Evolutionary conservation across 345 rosid species (phyloP), one percentile per base, ranked within the genome.

Genomic region (Rhodamnia argentea): DNA sequence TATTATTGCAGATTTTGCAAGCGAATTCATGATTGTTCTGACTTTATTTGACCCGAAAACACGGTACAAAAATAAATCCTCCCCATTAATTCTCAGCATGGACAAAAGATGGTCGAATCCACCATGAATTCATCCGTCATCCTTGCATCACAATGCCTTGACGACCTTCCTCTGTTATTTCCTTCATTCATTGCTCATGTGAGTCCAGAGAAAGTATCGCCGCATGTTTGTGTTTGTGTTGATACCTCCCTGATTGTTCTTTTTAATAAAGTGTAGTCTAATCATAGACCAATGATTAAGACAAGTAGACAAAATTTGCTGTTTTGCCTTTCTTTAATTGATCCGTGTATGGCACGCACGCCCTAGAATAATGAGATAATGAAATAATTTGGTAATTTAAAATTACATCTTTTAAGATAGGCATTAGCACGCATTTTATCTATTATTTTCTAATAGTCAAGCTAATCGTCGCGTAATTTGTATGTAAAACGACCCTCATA

Each of bases 391-490:
- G 78, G 18, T 64, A 32, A 32, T 32, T 37, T 8, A 16, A 40
- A 20, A 32, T 37, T 9, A 32, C 47, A 32, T 62, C 42, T 27
- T 8, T 24, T 32, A 64, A 64, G 44, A 4, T 64, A 37, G 44
- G 44, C 23, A 64, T 16, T 15, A 64, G 12, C 42, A 15, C 42
- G 9, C 13, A 2, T 64, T 64, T 64, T 32, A 16, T 64, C 3
- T 32, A 32, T 64, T 64, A 4, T 16, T 64, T 64, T 64, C 44
- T 32, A 0, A 4, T 8, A 16, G 29, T 4, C 24, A 1, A 0
- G 24, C 44, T 20, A 32, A 64, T 32, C 6, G 6, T 20, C 6
- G 0, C 32, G 24, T 16, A 16, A 16, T 16, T 16, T 0, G 16
- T 32, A 64, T 32, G 76, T 32, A 16, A 16, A 37, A 29, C 44